Base-by-base conservation (phyloP, 1,284 basidiomycete genomes). In the Cystobasidium pallidum region DNA sequence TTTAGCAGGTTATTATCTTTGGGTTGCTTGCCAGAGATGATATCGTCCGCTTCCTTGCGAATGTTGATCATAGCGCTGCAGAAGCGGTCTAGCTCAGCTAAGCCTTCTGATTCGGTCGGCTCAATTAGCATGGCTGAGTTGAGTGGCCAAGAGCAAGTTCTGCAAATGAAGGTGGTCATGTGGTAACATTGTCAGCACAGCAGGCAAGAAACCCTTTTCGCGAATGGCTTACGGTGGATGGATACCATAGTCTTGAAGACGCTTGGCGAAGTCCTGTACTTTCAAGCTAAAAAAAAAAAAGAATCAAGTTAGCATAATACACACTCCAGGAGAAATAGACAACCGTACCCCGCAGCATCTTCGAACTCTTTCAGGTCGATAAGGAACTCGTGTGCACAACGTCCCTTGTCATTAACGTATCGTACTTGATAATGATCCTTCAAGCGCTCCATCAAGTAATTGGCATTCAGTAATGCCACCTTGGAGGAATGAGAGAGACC, bases 31-130 rank as follows among this genome's bases (percentile, higher is more conserved):
- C 94, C 94, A 17, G 85, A 84, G 57, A 90, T 86, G 77, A 99
- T 86, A 74, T 95, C 92, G 75, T 95, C 89, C 0, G 89, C 92
- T 82, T 99, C 95, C 76, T 88, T 84, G 66, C 94, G 89, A 77
- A 99, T 99, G 75, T 90, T 86, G 76, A 99, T 94, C 89, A 98
- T 94, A 6, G 95, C 94, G 76, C 97, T 91, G 81, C 93, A 92
- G 84, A 97, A 95, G 86, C 89, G 86, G 79, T 97, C 91, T 67
- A 97, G 86, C 81, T 96, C 94, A 76, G 92, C 88, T 63, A 95
- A 84, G 1, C 89, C 88, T 82, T 97, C 94, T 0, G 91, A 93
- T 82, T 97, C 94, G 13, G 94, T 97, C 11, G 93, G 93, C 82
- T 96, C 93, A 74, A 96, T 94, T 6, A 81, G 75, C 90, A 94